Base-by-base conservation (phyloP, 129 eudicot genomes). In the Pseudognaphalium luteoalbum region DNA sequence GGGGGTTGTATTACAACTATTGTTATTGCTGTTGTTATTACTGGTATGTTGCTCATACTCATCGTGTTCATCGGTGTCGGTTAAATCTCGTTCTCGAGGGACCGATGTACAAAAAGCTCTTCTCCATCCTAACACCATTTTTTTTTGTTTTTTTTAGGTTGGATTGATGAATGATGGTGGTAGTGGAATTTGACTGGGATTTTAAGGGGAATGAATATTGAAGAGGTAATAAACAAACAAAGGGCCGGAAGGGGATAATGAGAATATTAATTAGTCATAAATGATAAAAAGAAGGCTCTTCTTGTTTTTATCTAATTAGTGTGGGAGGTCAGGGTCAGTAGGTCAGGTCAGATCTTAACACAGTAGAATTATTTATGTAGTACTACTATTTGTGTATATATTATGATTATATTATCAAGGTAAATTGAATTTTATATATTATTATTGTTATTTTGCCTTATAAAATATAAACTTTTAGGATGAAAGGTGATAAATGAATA, bases 71-170 rank as follows among this genome's bases (percentile, higher is more conserved):
- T 84, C 63, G 15, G 68, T 75, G 9, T 69, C 35, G 65, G 72
- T 56, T 4, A 34, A 52, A n/a, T 90, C 86, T 11, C 57, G 79
- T 84, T 94, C 89, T 81, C 83, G 80, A 7, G 93, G 90, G 30
- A 87, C 82, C 9, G 98, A 86, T 65, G 98, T 94, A 60, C 98
- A 94, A 65, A 94, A 94, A 25, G 97, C 97, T 84, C 90, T 84
- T 80, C 98, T 76, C 98, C 98, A 94, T 68, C 97, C 92, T 39
- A 87, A 76, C 81, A 87, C 96, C 97, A 91, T 94, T 37, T 16
- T 37, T 16, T 83, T 22, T 4, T 19, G 25, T 34, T 9, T 75
- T 59, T 59, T 1, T 25, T 25, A 25, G n/a, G 50, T 33, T 32
- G 14, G 25, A 33, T 61, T 71, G 34, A n/a, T 20, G 30, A 69